Evolutionary conservation across 139 green algal genomes (phyloP).

Genomic region (Dunaliella sp.): DNA sequence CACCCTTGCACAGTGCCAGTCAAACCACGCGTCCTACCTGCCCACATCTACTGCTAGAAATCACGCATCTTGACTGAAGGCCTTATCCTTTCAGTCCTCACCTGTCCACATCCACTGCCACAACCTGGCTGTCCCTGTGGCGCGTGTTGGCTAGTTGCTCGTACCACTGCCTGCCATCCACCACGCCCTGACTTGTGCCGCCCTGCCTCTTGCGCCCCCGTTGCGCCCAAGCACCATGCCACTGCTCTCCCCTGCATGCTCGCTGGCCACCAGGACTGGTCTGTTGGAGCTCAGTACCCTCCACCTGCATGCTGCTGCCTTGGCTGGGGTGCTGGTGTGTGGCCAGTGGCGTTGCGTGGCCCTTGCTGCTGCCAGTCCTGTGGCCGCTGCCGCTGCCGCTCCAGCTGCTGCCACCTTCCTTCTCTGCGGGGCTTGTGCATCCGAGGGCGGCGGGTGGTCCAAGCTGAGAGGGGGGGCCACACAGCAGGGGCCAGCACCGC

Average conservation of each 20-base stretch:
- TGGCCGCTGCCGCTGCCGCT: background rate
- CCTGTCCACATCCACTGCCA: slow-evolving; percentile 68
- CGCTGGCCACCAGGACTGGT: too few species aligned
- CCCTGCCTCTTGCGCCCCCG: background rate
- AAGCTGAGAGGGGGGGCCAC: slow-evolving; percentile 33
- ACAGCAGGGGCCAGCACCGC: slow-evolving; percentile 69
- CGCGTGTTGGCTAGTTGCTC: slow-evolving; percentile 1
- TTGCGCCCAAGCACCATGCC: background rate
- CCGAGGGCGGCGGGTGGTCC: background rate
- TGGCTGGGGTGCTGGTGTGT: background rate
- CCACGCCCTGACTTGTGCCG: background rate
- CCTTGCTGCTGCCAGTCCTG: background rate
- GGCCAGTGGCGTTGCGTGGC: background rate
- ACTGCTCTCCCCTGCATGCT: background rate
- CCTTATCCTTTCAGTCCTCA: too few species aligned
- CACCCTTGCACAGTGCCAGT: too few species aligned
- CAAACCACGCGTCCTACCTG: too few species aligned
- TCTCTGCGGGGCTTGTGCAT: background rate
- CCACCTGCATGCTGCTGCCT: background rate
- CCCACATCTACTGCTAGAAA: too few species aligned
- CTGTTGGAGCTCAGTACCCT: background rate
- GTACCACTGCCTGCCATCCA: background rate
- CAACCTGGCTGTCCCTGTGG: slow-evolving; percentile 57
- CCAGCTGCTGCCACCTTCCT: background rate
- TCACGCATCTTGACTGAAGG: too few species aligned